Base-by-base conservation (phyloP, 257 asterid species). In the Paraleonurus japonicus region DNA sequence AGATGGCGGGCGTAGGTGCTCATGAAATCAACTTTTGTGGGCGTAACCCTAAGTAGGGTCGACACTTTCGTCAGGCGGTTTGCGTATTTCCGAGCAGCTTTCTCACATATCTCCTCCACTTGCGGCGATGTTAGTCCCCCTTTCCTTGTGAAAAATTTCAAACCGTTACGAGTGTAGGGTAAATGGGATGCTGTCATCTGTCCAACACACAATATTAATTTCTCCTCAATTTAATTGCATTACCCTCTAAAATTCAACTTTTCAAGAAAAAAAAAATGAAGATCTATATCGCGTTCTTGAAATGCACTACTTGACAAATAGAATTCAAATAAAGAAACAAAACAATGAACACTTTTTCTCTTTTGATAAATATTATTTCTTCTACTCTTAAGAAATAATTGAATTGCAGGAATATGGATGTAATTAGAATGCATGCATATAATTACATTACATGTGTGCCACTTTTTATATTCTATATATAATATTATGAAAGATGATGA, bases 181-280 rank as follows among this genome's bases (percentile, higher is more conserved):
- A 93, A 86, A 78, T 93, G 98, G 26, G 98, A 93, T 1, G 98
- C 98, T 7, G 97, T 93, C 98, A 93, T 93, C 98, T 72, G 70
- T 23, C 47, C 73, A n/a, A 39, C 37, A 58, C 16, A 58, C 16
- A 0, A 39, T 5, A 47, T 0, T 3, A 28, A 28, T 13, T 13
- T 58, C 17, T 27, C 22, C 12, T 26, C 16, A 30, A 28, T 6
- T 27, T 5, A 19, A 58, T 58, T 6, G 11, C 26, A 57, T 54
- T 20, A 8, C 13, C 24, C 58, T 39, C 47, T 39, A 39, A 32
- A 32, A 32, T 4, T 32, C n/a, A n/a, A n/a, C n/a, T n/a, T n/a
- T n/a, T n/a, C n/a, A n/a, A n/a, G n/a, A n/a, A n/a, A n/a, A n/a
- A n/a, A n/a, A n/a, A n/a, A n/a, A n/a, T n/a, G n/a, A n/a, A n/a